Conservation (phyloP, 176 grass and related monocot genomes). For the Zea luxurians region DNA sequence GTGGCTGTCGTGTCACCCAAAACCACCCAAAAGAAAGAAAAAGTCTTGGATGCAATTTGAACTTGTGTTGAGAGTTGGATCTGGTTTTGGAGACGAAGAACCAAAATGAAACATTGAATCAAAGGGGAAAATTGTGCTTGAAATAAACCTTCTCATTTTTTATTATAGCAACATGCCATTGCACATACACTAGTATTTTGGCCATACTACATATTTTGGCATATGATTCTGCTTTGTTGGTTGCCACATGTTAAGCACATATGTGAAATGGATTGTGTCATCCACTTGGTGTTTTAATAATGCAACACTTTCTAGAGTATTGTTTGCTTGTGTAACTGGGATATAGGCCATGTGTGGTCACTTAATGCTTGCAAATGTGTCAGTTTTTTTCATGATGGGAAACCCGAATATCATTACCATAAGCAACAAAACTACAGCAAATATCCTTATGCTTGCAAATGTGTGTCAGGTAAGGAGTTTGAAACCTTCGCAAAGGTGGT, state of each 20-base stretch:
- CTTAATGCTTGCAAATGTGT: constrained; percentile 35
- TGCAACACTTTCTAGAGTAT: neutral
- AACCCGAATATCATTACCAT: neutral
- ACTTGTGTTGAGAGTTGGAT: neutral
- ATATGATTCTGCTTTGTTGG: neutral
- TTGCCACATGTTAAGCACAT: neutral
- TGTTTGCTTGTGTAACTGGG: constrained; percentile 4
- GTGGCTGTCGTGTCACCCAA: neutral
- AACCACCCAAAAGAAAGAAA: neutral
- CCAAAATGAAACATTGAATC: neutral
- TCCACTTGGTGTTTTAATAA: neutral
- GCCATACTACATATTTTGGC: neutral
- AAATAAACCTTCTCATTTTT: neutral
- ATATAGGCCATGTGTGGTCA: neutral
- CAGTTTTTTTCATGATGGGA: neutral
- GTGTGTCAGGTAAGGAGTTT: constrained; percentile 67
- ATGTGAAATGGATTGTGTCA: neutral
- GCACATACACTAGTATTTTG: neutral
- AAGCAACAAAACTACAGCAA: neutral
- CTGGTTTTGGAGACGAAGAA: neutral
- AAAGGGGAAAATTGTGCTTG: neutral
- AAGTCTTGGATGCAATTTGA: neutral
- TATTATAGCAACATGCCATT: neutral
- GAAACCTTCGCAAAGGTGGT: constrained; percentile 83
- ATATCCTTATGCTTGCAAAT: neutral